Base-by-base conservation (phyloP, 106 monocot species). In the Dendrobium officinale region DNA sequence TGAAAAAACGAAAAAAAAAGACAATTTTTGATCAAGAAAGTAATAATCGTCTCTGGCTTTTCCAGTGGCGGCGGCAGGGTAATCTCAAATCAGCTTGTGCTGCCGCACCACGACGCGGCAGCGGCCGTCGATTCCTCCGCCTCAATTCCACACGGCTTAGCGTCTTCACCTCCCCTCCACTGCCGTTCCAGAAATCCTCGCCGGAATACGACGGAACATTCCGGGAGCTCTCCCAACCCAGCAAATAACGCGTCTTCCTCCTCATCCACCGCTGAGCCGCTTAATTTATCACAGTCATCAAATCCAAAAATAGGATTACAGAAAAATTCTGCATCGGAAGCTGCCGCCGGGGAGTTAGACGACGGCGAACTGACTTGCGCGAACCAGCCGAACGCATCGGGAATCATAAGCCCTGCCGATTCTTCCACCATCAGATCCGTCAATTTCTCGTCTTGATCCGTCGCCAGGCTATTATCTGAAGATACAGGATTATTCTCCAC, bases 211-310 rank as follows among this genome's bases (percentile, higher is more conserved):
- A 88, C 45, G 22, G 93, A 86, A 83, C 78, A 93, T 47, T 90
- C 93, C 76, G 93, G 93, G 72, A 93, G 78, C 90, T 93, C 93
- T 22, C 86, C 93, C 10, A 93, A 78, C 24, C 93, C 93, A 1
- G 86, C 93, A 79, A 93, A 93, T 31, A 93, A 85, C 24, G 85
- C 79, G 49, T 86, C 88, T 11, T 93, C 93, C 2, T 75, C 85
- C 18, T 61, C 75, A 6, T 18, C 80, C 15, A 48, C 47, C 2
- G 42, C 72, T 1, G 56, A 77, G 44, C 77, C 80, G 10, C 15
- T 45, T 5, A 67, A 66, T 13, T 55, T 72, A 6, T 45, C 76
- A 24, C 33, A n/a, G 13, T 84, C 86, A 11, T 86, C 82, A 11
- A 45, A 58, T 22, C 54, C 77, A 20, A 83, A 40, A 29, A 83